A percentile compares a stretch with the other conserved stretches of the same genome.
phyloP scores from a whole-genome alignment of 495 filamentous ascomycete species.

The Cairneyella variabilis region DNA sequence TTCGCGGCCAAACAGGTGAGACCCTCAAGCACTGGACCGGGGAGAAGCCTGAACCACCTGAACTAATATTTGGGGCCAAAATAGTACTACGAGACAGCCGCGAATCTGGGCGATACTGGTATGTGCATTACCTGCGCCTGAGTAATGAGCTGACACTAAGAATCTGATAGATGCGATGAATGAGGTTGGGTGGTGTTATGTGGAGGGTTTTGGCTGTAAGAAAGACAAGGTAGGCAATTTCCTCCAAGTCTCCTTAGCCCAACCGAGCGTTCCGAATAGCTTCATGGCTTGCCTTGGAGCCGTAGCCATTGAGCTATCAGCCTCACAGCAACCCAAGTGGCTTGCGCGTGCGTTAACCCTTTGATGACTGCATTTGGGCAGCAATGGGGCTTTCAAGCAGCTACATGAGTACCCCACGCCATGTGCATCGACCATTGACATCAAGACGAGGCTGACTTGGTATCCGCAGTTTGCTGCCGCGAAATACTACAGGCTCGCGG shows the following conservation, averaged over 20 bases:
- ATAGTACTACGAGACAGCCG: slow-evolving; percentile 97
- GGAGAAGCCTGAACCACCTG: slow-evolving; percentile 6
- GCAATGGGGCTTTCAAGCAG: slow-evolving; percentile 31
- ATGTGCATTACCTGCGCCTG: slow-evolving; percentile 18
- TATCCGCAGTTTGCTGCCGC: slow-evolving; percentile 47
- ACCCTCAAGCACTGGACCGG: slow-evolving; percentile 16
- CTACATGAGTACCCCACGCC: slow-evolving; percentile 11
- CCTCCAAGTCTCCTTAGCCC: not conserved
- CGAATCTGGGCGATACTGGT: slow-evolving; percentile 87
- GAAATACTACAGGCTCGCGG: slow-evolving; percentile 89
- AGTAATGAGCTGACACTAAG: slow-evolving; percentile 13
- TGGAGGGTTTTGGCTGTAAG: slow-evolving; percentile 89
- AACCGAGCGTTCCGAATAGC: slow-evolving; percentile 22
- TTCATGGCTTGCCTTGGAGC: too few relatives aligned
- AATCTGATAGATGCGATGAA: slow-evolving; percentile 80
- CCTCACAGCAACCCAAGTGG: slow-evolving; percentile 22
- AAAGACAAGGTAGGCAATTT: slow-evolving; percentile 86
- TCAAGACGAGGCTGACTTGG: slow-evolving; percentile 21
- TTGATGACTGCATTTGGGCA: slow-evolving; percentile 32
- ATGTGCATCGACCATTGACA: slow-evolving; percentile 16
- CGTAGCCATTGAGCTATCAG: slow-evolving; percentile 22
- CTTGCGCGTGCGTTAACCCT: slow-evolving; percentile 20
- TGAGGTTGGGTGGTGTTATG: slow-evolving; percentile 92
- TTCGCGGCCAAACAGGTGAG: slow-evolving; percentile 65
- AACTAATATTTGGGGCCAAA: slow-evolving; percentile 13